Conservation (phyloP, 495 filamentous ascomycete genomes). For the Penicillium psychrofluorescens region DNA sequence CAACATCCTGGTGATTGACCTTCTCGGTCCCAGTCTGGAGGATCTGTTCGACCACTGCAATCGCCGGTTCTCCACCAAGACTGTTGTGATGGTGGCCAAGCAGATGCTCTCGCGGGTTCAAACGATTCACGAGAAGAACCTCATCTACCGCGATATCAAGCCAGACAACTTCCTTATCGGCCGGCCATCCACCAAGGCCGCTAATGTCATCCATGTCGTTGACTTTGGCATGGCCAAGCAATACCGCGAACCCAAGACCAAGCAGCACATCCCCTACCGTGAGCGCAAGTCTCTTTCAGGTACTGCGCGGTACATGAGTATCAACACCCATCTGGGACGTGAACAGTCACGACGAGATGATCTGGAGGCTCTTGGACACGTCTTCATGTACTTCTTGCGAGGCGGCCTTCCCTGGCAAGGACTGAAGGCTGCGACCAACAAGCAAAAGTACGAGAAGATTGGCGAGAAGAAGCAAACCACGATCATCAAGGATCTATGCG, state of each 20-base stretch:
- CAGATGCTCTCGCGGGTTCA: constrained; percentile 99
- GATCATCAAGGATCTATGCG: constrained; percentile 91
- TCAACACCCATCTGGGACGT: constrained; percentile 95
- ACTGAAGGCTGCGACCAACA: constrained; percentile 97
- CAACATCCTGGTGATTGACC: constrained; percentile 98
- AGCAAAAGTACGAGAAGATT: constrained; percentile 99
- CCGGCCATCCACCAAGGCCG: constrained; percentile 81
- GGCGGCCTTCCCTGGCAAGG: constrained; percentile 98
- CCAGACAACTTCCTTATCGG: constrained; percentile 99
- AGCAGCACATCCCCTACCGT: constrained; percentile 97
- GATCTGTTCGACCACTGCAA: constrained; percentile 98
- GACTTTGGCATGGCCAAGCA: constrained; percentile 99
- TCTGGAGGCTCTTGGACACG: constrained; percentile 90
- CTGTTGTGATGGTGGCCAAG: constrained; percentile 98
- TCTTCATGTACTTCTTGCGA: constrained; percentile 98
- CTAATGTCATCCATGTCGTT: constrained; percentile 97
- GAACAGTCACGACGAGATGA: constrained; percentile 97
- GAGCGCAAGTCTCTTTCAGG: constrained; percentile 97
- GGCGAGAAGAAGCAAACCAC: constrained; percentile 99
- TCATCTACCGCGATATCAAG: constrained; percentile 99
- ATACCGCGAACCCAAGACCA: constrained; percentile 97
- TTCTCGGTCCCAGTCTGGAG: constrained; percentile 92
- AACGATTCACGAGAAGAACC: constrained; percentile 99
- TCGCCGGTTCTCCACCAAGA: constrained; percentile 91
- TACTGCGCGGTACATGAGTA: constrained; percentile 98